Conservation (phyloP, 2,329 filamentous ascomycete genomes). For the Colletotrichum cordylinicola region DNA sequence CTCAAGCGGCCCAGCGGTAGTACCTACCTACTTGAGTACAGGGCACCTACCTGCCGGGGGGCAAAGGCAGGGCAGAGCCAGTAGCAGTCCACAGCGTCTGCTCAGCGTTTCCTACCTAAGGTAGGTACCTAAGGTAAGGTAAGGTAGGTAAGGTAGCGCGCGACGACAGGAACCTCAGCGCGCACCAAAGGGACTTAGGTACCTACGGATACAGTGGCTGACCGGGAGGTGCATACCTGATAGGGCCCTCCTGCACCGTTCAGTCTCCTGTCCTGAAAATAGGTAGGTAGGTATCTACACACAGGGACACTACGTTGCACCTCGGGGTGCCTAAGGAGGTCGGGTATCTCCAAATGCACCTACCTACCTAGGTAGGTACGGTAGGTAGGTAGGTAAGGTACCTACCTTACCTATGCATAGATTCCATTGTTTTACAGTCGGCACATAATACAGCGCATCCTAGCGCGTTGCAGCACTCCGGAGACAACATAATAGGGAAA, state of each 20-base stretch:
- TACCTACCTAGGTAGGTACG: background rate
- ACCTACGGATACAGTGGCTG: background rate
- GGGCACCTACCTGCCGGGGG: background rate
- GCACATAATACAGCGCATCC: background rate
- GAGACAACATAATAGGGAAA: background rate
- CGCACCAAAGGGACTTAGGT: background rate
- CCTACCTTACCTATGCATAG: no score
- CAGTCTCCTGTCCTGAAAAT: background rate
- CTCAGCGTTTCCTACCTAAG: background rate
- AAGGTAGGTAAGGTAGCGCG: background rate
- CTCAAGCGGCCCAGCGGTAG: background rate
- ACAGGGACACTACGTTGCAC: background rate
- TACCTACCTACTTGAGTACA: background rate
- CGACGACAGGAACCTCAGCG: background rate
- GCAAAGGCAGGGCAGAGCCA: background rate
- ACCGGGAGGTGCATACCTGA: background rate
- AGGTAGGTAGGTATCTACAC: background rate
- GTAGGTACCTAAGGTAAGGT: no score
- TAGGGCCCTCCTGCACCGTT: background rate
- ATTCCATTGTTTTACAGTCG: background rate
- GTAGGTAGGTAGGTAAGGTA: no score
- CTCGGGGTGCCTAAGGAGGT: background rate
- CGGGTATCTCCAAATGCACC: background rate
- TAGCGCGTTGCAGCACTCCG: background rate
- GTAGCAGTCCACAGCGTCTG: background rate